Conservation (phyloP, 202 grass and related monocot genomes). For the Setaria italica region DNA sequence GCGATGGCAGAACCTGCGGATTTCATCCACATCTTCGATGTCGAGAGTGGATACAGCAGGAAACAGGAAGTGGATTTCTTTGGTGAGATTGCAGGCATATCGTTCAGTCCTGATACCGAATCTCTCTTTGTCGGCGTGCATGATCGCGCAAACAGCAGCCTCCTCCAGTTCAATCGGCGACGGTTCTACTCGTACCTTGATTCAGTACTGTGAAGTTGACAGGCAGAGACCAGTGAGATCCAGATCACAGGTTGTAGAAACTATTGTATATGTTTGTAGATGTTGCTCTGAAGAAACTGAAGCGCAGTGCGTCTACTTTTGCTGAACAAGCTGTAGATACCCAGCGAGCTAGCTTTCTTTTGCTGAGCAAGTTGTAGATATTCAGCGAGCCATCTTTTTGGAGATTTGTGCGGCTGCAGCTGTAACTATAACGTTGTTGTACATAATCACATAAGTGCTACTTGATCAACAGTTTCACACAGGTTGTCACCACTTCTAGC, state of each 20-base stretch:
- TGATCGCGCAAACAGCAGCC: slow-evolving; percentile 68
- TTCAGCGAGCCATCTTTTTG: background rate
- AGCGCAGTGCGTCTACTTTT: background rate
- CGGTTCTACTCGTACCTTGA: slow-evolving; percentile 69
- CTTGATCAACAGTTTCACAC: background rate
- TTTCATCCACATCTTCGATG: slow-evolving; percentile 82
- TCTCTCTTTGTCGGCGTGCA: slow-evolving; percentile 73
- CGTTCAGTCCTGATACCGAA: slow-evolving; percentile 83
- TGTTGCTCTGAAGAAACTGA: slow-evolving; percentile 30
- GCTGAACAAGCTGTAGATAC: slow-evolving; percentile 23
- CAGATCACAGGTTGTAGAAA: slow-evolving; percentile 28
- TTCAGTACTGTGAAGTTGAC: slow-evolving; percentile 53
- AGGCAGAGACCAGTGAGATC: background rate
- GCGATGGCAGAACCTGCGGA: slow-evolving; percentile 86
- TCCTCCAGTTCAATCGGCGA: slow-evolving; percentile 67
- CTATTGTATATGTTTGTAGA: slow-evolving; percentile 24
- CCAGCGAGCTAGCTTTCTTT: background rate
- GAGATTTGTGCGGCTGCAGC: slow-evolving; percentile 16
- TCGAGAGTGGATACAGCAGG: slow-evolving; percentile 57
- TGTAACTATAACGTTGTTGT: slow-evolving; percentile 21
- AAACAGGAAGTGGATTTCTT: slow-evolving; percentile 88
- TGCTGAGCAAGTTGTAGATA: slow-evolving; percentile 10
- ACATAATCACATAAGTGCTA: background rate
- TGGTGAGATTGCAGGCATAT: slow-evolving; percentile 76
- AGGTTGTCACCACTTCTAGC: background rate